A percentile compares a stretch with the other conserved stretches of the same genome.
These are phyloP conservation scores for Pyrrhoderma lamaoense DNA, from an alignment of 1,284 basidiomycete species.

Conservation along the genomic window DNA sequence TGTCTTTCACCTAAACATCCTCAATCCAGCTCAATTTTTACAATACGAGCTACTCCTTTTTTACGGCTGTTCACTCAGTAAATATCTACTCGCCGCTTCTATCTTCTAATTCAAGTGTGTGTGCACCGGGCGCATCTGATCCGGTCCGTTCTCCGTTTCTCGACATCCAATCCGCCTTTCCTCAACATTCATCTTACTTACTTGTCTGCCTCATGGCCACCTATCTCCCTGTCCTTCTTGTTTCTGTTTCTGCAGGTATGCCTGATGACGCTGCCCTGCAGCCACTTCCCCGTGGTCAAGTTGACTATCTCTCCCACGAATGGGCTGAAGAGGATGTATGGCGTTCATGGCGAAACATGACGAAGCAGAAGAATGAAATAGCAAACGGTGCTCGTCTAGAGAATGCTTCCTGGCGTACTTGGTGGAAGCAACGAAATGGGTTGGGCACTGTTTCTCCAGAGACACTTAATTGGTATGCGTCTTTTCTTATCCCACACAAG, in stretches of 20 bases:
- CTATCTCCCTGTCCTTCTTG: slow-evolving; percentile 62
- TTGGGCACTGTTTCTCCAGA: slow-evolving; percentile 94
- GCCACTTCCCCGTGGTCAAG: slow-evolving; percentile 62
- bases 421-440: slow-evolving; percentile 98
- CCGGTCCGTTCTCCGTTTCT: too few relatives aligned
- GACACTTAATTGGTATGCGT: slow-evolving; percentile 94
- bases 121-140: too few relatives aligned
- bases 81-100: too few relatives aligned
- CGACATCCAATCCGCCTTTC: background rate
- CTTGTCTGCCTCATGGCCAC: slow-evolving; percentile 41
- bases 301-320: slow-evolving; percentile 86
- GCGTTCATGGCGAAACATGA: slow-evolving; percentile 98
- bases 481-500: slow-evolving; percentile 5
- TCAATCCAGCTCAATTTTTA: too few relatives aligned
- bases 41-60: too few relatives aligned
- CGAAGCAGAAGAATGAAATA: slow-evolving; percentile 96
- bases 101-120: too few relatives aligned
- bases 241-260: slow-evolving; percentile 49
- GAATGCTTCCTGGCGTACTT: slow-evolving; percentile 97
- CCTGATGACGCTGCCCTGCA: slow-evolving; percentile 60
- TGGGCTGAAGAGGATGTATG: slow-evolving; percentile 98
- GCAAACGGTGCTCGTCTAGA: slow-evolving; percentile 92
- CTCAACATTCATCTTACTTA: background rate
- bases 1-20: too few relatives aligned
- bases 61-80: too few relatives aligned